Evolutionary conservation across 108 stramenopile genomes (phyloP).

Genomic region (Seminavis robusta): DNA sequence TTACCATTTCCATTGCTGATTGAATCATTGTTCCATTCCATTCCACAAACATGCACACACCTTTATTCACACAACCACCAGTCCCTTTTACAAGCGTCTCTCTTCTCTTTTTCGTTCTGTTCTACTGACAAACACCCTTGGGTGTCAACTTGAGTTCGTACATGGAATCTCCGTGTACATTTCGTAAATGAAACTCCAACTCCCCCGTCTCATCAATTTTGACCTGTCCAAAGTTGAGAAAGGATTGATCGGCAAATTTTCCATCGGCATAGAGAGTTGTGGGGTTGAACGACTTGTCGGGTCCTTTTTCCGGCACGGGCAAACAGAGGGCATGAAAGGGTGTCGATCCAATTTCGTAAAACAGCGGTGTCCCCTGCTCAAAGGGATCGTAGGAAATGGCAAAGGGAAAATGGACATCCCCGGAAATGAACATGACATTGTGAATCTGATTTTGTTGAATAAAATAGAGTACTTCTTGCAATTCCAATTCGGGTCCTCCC

Average conservation of each 20-base stretch:
- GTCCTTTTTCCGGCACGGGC: constrained; percentile 2
- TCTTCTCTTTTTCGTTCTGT: too few relatives aligned
- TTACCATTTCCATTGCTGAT: too few relatives aligned
- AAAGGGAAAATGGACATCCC: constrained; percentile 36
- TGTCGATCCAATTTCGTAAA: constrained; percentile 3
- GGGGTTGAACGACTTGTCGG: constrained; percentile 4
- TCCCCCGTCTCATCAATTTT: not conserved
- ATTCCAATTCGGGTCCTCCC: constrained; percentile 31
- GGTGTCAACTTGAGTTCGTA: not conserved
- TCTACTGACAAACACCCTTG: too few relatives aligned
- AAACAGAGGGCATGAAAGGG: constrained; percentile 5
- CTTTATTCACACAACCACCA: too few relatives aligned
- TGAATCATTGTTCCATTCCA: too few relatives aligned
- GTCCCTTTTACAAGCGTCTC: too few relatives aligned
- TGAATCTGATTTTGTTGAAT: constrained; percentile 29
- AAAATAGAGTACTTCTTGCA: constrained; percentile 22
- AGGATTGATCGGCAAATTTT: not conserved
- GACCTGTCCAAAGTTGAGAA: constrained; percentile 10
- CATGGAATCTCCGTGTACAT: not conserved
- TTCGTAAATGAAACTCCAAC: not conserved
- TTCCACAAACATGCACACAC: too few relatives aligned
- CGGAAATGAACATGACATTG: constrained; percentile 25
- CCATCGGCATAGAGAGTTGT: constrained; percentile 1
- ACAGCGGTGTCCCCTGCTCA: not conserved
- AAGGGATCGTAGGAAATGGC: constrained; percentile 10